Evolutionary conservation across 2,329 filamentous ascomycete species (phyloP).

Genomic region (Stagonosporopsis tanaceti): DNA sequence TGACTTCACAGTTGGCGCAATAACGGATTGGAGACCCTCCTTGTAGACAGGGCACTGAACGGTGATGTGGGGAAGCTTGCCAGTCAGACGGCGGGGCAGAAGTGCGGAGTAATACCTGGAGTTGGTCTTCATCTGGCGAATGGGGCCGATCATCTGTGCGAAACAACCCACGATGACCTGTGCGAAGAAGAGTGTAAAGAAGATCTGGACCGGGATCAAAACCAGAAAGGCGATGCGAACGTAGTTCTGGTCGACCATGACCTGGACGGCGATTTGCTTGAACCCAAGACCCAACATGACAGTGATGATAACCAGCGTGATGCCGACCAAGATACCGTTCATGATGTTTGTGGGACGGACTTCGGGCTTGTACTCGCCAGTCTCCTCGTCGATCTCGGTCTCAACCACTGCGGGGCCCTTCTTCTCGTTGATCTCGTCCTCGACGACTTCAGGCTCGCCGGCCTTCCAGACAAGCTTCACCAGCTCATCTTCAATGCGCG

Average conservation of each 20-base stretch:
- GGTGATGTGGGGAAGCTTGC: constrained; percentile 68
- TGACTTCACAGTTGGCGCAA: constrained; percentile 76
- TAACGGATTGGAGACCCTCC: constrained; percentile 76
- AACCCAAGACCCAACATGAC: constrained; percentile 74
- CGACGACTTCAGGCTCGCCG: constrained; percentile 61
- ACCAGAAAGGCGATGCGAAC: constrained; percentile 70
- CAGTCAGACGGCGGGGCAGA: constrained; percentile 68
- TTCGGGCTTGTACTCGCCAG: constrained; percentile 70
- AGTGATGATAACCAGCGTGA: constrained; percentile 72
- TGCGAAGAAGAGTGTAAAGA: constrained; percentile 84
- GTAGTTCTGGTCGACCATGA: constrained; percentile 69
- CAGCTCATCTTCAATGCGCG: constrained; percentile 75
- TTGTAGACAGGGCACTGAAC: constrained; percentile 89
- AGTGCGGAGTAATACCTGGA: constrained; percentile 81
- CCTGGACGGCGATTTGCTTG: constrained; percentile 73
- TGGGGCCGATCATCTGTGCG: constrained; percentile 77
- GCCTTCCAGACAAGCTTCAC: constrained; percentile 80
- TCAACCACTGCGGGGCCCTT: constrained; percentile 58
- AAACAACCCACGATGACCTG: constrained; percentile 80
- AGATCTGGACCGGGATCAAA: constrained; percentile 75
- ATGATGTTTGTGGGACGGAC: constrained; percentile 72
- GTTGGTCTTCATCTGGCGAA: constrained; percentile 75
- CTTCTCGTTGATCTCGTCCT: constrained; percentile 59
- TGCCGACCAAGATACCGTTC: constrained; percentile 72
- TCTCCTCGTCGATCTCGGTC: constrained; percentile 74